These are phyloP conservation scores for Gloeophyllum trabeum DNA, from an alignment of 768 basidiomycete genomes.

Conservation along the genomic window DNA sequence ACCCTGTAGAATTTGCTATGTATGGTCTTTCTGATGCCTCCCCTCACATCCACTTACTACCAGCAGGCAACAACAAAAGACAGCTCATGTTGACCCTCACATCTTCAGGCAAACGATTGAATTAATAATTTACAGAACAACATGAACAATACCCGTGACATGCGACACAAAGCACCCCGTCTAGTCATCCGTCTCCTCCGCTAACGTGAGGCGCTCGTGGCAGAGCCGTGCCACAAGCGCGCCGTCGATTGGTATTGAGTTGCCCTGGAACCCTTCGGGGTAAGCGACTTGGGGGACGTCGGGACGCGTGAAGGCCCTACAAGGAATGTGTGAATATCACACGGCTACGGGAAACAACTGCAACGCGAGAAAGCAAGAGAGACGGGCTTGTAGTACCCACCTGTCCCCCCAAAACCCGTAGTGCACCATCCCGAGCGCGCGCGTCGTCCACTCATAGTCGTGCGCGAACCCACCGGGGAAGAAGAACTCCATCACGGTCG, in stretches of 20 bases:
- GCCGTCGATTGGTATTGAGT: constrained; percentile 76
- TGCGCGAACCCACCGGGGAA: constrained; percentile 75
- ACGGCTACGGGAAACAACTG: constrained; percentile 68
- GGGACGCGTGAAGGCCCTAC: constrained; percentile 1
- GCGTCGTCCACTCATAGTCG: constrained; percentile 75
- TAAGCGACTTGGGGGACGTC: constrained; percentile 23
- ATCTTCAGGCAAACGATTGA: too few species aligned
- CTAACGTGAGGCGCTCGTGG: constrained; percentile 42
- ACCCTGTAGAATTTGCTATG: too few species aligned
- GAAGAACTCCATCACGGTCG: constrained; percentile 92
- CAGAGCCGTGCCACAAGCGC: constrained; percentile 51
- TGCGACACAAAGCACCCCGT: too few species aligned
- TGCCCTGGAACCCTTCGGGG: constrained; percentile 84
- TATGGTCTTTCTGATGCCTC: too few species aligned
- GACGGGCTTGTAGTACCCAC: constrained; percentile 30
- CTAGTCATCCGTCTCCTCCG: constrained; percentile 47
- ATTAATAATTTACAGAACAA: too few species aligned
- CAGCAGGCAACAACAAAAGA: too few species aligned
- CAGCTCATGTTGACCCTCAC: too few species aligned
- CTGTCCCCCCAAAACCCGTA: constrained; percentile 76
- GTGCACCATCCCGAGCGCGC: constrained; percentile 76
- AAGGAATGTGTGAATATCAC: too few species aligned
- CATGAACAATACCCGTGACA: neutral
- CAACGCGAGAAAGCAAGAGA: neutral
- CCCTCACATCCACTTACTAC: too few species aligned